phyloP scores from a whole-genome alignment of 2,329 filamentous ascomycete genomes.

The Exophiala spinifera region DNA sequence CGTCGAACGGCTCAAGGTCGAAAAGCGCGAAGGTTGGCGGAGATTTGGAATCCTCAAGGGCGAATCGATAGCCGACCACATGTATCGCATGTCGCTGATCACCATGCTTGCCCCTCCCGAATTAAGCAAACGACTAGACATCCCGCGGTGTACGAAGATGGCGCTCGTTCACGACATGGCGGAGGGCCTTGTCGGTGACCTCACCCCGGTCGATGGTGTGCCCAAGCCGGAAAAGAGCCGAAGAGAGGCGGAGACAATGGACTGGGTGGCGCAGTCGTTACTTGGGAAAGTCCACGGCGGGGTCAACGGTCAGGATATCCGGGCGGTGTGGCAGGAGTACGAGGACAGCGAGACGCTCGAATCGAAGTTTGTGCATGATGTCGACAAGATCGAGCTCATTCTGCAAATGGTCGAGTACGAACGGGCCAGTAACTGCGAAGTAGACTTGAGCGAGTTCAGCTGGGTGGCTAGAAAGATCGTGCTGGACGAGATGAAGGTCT shows the following conservation, averaged over 20 bases:
- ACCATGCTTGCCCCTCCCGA: conserved; percentile 83
- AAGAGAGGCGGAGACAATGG: conserved; percentile 85
- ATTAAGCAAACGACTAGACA: conserved; percentile 68
- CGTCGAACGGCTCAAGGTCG: conserved; percentile 90
- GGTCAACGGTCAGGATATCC: conserved; percentile 65
- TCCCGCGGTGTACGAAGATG: conserved; percentile 87
- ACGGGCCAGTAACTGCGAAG: conserved; percentile 59
- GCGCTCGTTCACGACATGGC: conserved; percentile 97
- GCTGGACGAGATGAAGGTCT: conserved; percentile 73
- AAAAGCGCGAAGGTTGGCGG: conserved; percentile 92
- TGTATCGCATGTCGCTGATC: conserved; percentile 99
- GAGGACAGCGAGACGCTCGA: conserved; percentile 83
- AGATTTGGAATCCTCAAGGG: conserved; percentile 73
- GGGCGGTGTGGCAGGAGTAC: conserved; percentile 89
- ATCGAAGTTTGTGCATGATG: conserved; percentile 86
- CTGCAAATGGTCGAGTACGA: conserved; percentile 98
- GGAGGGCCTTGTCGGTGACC: conserved; percentile 90
- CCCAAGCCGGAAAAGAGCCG: conserved; percentile 83
- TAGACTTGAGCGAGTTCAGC: conserved; percentile 83
- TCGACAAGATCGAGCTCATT: conserved; percentile 94
- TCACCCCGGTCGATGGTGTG: conserved; percentile 87
- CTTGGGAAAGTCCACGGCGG: conserved; percentile 75
- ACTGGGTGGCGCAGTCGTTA: conserved; percentile 73
- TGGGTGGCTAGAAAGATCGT: conserved; percentile 71
- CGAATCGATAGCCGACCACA: conserved; percentile 95